These are phyloP conservation scores for Colletotrichum destructivum DNA, from an alignment of 2,329 filamentous ascomycete species.

Conservation along the genomic window DNA sequence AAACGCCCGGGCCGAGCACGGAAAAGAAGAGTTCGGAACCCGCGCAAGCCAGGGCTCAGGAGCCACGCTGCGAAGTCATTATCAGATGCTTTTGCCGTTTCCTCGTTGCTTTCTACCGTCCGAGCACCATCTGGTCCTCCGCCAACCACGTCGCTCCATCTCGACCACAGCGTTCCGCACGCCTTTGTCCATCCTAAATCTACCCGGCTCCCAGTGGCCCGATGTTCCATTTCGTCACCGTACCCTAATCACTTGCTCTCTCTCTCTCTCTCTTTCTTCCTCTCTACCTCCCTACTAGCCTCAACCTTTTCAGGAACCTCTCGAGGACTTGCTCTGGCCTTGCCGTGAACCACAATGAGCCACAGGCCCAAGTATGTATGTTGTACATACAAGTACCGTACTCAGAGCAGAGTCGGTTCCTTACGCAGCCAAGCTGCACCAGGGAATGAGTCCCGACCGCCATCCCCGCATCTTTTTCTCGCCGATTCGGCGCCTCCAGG, in stretches of 20 bases:
- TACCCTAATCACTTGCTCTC: too few relatives aligned
- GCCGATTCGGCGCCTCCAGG: slow-evolving; percentile 26
- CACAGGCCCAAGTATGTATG: not conserved
- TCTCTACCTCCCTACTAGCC: not conserved
- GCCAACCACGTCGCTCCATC: slow-evolving; percentile 26
- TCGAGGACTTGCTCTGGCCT: not conserved
- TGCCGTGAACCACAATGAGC: not conserved
- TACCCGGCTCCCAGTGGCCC: slow-evolving; percentile 3
- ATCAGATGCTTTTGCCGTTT: slow-evolving; percentile 40
- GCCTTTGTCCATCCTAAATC: not conserved
- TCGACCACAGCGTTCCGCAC: slow-evolving; percentile 7
- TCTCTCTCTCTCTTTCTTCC: not conserved
- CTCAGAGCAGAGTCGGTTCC: too few relatives aligned
- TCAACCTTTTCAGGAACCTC: not conserved
- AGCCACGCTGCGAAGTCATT: slow-evolving; percentile 39
- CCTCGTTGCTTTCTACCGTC: slow-evolving; percentile 37
- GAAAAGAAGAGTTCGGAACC: slow-evolving; percentile 21
- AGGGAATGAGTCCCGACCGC: slow-evolving; percentile 19
- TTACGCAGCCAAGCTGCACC: not conserved
- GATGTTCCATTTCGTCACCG: not conserved
- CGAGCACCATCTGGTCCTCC: slow-evolving; percentile 30
- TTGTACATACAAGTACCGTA: not conserved
- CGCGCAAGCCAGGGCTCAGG: not conserved
- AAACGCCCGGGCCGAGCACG: slow-evolving; percentile 9
- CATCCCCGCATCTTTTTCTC: slow-evolving; percentile 24